Base-by-base conservation (phyloP, 2,329 filamentous ascomycete genomes). In the Macrophomina phaseolina region DNA sequence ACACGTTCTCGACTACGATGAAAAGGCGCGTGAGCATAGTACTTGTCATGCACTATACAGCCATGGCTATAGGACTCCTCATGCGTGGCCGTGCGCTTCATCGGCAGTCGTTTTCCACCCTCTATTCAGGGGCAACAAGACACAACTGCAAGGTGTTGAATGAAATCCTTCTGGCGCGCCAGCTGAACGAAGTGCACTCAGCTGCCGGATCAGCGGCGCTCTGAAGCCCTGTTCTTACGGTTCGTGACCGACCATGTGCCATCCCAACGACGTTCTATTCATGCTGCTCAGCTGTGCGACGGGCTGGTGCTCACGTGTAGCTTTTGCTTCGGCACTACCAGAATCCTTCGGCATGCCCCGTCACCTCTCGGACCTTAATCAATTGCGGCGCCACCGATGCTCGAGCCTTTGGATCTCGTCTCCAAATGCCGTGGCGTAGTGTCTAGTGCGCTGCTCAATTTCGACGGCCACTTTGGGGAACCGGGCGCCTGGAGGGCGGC, bases 341-440 rank as follows among this genome's bases (percentile, higher is more conserved):
- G 11, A 30, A 61, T 61, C 56, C 56, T 61, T 34, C 56, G 56
- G 56, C n/a, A 48, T 48, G 28, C 40, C 40, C 56, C 56, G 42
- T 61, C 45, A 28, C 56, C 40, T 61, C 38, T 45, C 18, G 18
- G 45, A 30, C 18, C 11, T 8, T 11, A 30, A 42, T 45, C 28
- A n/a, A 38, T 28, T 34, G 18, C 12, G 30, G 28, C 16, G 52
- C 28, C 32, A 30, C 32, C 32, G 23, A 11, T 38, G 55, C 38
- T 45, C 42, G 42, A 11, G 40, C 56, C n/a, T 61, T 40, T 48
- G 30, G 36, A 8, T 61, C 28, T 16, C 4, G 55, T n/a, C 28
- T 14, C 56, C 9, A 48, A 28, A 12, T 61, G 56, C 30, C 30
- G 56, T 61, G 56, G 56, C 56, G 56, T 46, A 7, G 18, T 48